Base-by-base conservation (phyloP, 1,284 basidiomycete species). In the Apiotrichum laibachii region DNA sequence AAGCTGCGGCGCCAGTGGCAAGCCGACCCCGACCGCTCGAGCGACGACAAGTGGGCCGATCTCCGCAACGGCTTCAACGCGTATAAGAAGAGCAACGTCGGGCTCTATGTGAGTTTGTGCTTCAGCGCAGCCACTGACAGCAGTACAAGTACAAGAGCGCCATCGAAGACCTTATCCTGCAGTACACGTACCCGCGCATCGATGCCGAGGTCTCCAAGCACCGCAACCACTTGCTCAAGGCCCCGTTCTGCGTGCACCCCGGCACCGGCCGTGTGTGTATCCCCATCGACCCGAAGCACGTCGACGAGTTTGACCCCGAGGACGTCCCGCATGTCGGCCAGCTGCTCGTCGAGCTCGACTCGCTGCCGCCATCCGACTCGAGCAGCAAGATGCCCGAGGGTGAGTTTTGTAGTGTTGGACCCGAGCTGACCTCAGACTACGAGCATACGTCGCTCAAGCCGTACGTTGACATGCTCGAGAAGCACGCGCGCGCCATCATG, bases 131-230 rank as follows among this genome's bases (percentile, higher is more conserved):
- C n/a, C 11, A 19, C 56, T 57, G 26, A 57, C 49, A 31, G 1
- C 56, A 77, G 72, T 56, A 59, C 44, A 75, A 73, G 67, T 71
- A 55, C 55, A 57, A 66, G 31, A 53, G 78, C 1, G 85, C 85
- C 1, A 77, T 89, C 73, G 88, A 96, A 72, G 95, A 98, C 67
- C 85, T 98, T 58, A 82, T 96, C 58, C 81, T 99, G 15, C 90
- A 94, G 72, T 98, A 97, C 77, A 95, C 91, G 0, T 99, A 99
- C 75, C 95, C 96, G 2, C 87, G 95, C 18, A 85, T 99, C 62
- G 95, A 99, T 76, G 88, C 91, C 8, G 95, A 99, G 76, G 95
- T 99, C 16, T 94, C 93, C 2, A 96, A 98, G 72, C 92, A 95
- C 71, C 84, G 93, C 58, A 99, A 99, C 80, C 96, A 99, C 80